Evolutionary conservation across 2,329 filamentous ascomycete species (phyloP).

Genomic region (Rhynchosporium graminicola): DNA sequence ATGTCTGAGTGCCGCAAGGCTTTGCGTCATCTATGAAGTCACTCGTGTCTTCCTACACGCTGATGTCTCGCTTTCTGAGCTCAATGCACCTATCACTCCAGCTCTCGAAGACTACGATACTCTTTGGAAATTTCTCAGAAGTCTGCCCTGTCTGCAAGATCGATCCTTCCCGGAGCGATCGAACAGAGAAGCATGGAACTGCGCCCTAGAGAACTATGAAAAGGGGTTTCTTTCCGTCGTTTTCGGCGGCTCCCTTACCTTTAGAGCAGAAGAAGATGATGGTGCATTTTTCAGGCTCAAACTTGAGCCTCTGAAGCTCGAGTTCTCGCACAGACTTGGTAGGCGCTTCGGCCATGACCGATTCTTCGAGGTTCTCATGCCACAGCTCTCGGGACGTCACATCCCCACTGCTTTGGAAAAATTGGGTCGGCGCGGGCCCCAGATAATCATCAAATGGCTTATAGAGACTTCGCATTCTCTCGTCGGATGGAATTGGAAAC

Average conservation of each 20-base stretch:
- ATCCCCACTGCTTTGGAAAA: slow-evolving; percentile 38
- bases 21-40: slow-evolving; percentile 38
- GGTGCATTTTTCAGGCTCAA: slow-evolving; percentile 49
- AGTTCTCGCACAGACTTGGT: slow-evolving; percentile 52
- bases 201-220: slow-evolving; percentile 24
- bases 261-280: slow-evolving; percentile 41
- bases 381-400: slow-evolving; percentile 43
- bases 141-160: slow-evolving; percentile 45
- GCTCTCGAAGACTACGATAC: slow-evolving; percentile 47
- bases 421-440: slow-evolving; percentile 39
- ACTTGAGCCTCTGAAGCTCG: slow-evolving; percentile 51
- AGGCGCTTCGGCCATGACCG: slow-evolving; percentile 60
- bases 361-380: slow-evolving; percentile 57
- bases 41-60: slow-evolving; percentile 36
- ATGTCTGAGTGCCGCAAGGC: slow-evolving; percentile 24
- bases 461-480: slow-evolving; percentile 32
- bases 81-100: slow-evolving; percentile 19
- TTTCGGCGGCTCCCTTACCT: slow-evolving; percentile 47
- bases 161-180: slow-evolving; percentile 53
- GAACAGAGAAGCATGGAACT: slow-evolving; percentile 47
- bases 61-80: slow-evolving; percentile 29
- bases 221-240: slow-evolving; percentile 46
- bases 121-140: slow-evolving; percentile 47
- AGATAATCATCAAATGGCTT: slow-evolving; percentile 47
- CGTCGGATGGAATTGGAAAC: slow-evolving; percentile 36